A percentile compares a stretch with the other conserved stretches of the same genome.
Evolutionary conservation across 148 eudicot genomes (phyloP).

Genomic region (Gaultheria prostrata): DNA sequence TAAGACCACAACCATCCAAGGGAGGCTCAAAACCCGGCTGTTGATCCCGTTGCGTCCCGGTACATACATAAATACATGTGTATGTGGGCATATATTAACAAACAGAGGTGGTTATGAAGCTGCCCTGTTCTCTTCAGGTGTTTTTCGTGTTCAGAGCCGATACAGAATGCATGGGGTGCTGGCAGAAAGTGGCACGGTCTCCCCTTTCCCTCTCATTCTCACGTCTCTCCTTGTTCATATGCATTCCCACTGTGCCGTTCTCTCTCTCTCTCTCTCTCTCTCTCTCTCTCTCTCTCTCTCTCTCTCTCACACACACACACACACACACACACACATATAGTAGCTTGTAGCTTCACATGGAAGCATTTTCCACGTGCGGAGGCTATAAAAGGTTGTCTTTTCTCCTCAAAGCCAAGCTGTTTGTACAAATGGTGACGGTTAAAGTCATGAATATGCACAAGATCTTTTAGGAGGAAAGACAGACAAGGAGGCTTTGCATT

Average conservation of each 20-base stretch:
- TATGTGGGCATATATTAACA: not conserved
- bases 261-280: not conserved
- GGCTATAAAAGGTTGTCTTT: not conserved
- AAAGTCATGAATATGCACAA: slow-evolving; percentile 4
- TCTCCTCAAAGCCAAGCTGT: not conserved
- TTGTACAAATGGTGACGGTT: not conserved
- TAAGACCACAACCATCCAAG: not conserved
- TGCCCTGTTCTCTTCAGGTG: slow-evolving; percentile 3
- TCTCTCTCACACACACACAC: too few relatives aligned
- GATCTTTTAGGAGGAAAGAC: slow-evolving; percentile 2
- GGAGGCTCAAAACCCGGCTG: not conserved
- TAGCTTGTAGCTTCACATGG: not conserved
- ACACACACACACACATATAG: not conserved
- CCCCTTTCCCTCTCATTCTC: slow-evolving; percentile 9
- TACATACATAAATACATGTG: not conserved
- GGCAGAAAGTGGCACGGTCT: not conserved
- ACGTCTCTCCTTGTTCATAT: slow-evolving; percentile 3
- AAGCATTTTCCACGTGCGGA: slow-evolving; percentile 12
- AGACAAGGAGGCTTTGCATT: slow-evolving; percentile 16
- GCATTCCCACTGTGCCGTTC: slow-evolving; percentile 21
- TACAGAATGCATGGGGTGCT: not conserved
- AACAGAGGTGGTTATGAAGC: not conserved
- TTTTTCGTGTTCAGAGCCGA: slow-evolving; percentile 8
- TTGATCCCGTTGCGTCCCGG: not conserved
- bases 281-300: not conserved